Evolutionary conservation across 2,329 filamentous ascomycete species (phyloP), one percentile per base, ranked within the genome.

Genomic region (Alternaria ethzedia): DNA sequence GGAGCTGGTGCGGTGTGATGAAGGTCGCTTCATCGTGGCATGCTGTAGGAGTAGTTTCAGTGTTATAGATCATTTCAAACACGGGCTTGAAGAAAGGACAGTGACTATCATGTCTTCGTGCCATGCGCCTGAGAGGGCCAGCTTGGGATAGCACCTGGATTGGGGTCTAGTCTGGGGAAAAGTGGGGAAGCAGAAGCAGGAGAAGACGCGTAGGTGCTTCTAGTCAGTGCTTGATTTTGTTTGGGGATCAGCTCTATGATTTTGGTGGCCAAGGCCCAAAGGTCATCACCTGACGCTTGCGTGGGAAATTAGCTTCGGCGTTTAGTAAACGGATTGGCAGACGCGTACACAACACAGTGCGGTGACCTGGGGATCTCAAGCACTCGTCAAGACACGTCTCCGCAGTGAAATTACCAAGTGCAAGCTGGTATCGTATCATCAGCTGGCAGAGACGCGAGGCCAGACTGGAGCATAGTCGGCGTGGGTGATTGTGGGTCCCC

Each of bases 1-100:
- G 69, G 57, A 1, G 57, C 56, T 56, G 71, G 72, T 17, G 67
- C 71, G 30, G 63, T 75, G 11, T 75, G 51, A 50, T 82, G 9
- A 20, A 13, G 5, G 23, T 36, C 9, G 26, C 36, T 41, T 41
- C 21, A 1, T 57, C 13, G 9, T 21, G 13, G 5, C 28, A 26
- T 36, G 6, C 26, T 41, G 21, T 15, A 1, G 17, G 1, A 25
- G 23, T 15, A 8, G 45, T 47, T 25, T 13, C 2, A 6, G 21
- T 47, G 17, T 20, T n/a, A 1, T 26, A 15, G 2, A 3, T 47
- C 7, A 10, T n/a, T 41, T 17, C 15, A 17, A 41, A 41, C 36
- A 5, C n/a, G 36, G 15, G 17, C 36, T 17, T 17, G 36, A 41
- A 41, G 36, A 41, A 41, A 41, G 36, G 36, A 41, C 36, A 41